phyloP scores from a whole-genome alignment of 371 early-diverging fungal genomes.

The Haplosporangium sp. region DNA sequence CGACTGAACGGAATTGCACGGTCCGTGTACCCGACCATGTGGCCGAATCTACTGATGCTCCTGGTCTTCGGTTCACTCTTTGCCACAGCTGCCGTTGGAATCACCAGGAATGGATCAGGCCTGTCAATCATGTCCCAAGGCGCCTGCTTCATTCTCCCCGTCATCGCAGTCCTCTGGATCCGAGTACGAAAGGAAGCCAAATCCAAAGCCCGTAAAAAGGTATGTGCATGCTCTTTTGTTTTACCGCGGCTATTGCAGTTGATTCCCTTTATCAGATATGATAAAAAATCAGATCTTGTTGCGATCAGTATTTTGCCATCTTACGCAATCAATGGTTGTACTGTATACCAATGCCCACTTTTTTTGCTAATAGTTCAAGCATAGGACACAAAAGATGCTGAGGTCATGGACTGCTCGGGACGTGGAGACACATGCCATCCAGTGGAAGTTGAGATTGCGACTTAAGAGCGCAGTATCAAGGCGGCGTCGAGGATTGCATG shows the following conservation, averaged over 20 bases:
- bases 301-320: neutral
- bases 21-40: constrained; percentile 26
- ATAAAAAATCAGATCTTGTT: neutral
- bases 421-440: constrained; percentile 30
- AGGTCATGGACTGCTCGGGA: constrained; percentile 44
- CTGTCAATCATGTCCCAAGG: constrained; percentile 38
- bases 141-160: constrained; percentile 39
- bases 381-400: constrained; percentile 34
- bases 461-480: constrained; percentile 16
- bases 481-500: neutral
- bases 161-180: constrained; percentile 39
- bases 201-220: constrained; percentile 34
- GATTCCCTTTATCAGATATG: neutral
- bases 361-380: constrained; percentile 30
- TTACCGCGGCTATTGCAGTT: neutral
- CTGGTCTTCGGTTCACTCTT: constrained; percentile 10
- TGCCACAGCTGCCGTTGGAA: constrained; percentile 9
- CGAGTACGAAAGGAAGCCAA: constrained; percentile 35
- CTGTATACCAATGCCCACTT: neutral
- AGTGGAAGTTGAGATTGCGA: constrained; percentile 44
- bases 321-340: neutral
- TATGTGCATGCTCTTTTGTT: constrained; percentile 3
- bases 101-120: constrained; percentile 13
- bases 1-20: constrained; percentile 14
- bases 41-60: constrained; percentile 26